These are phyloP conservation scores for Dacryopinax primogenitus DNA, from an alignment of 768 basidiomycete genomes.

Conservation along the genomic window DNA sequence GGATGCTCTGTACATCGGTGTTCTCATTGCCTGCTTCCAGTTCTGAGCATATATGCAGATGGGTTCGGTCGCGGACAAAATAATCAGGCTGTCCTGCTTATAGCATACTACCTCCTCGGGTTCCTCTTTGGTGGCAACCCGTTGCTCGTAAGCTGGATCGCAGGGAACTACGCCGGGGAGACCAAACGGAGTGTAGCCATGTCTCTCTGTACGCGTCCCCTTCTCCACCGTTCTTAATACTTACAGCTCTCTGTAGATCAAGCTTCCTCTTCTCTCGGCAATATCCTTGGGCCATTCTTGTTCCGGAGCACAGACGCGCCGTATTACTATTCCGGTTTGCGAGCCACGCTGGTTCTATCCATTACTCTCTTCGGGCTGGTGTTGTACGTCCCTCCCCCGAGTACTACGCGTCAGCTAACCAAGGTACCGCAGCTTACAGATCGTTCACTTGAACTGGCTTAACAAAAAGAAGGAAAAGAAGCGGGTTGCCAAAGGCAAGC, in stretches of 20 bases:
- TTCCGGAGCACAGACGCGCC: conserved; percentile 24
- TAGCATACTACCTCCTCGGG: conserved; percentile 26
- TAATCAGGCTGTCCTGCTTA: conserved; percentile 20
- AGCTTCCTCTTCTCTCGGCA: conserved; percentile 20
- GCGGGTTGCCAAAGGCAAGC: conserved; percentile 24
- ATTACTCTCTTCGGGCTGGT: conserved; percentile 18
- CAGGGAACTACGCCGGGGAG: conserved; percentile 25
- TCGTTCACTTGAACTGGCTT: conserved; percentile 18
- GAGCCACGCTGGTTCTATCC: conserved; percentile 22
- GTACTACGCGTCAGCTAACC: neutral
- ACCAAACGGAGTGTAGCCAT: conserved; percentile 21
- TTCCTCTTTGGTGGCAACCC: conserved; percentile 28
- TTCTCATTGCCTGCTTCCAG: conserved; percentile 15
- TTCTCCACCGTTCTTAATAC: neutral
- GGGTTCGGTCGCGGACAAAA: conserved; percentile 12
- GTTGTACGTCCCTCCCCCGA: neutral
- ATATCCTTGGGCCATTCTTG: conserved; percentile 26
- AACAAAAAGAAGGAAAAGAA: conserved; percentile 23
- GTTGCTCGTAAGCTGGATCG: conserved; percentile 26
- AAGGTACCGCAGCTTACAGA: conserved; percentile 13
- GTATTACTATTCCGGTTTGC: conserved; percentile 8
- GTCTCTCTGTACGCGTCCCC: conserved; percentile 13
- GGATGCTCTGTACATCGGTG: neutral
- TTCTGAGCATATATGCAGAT: neutral
- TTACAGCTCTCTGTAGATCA: conserved; percentile 13